Evolutionary conservation across 345 rosid species (phyloP).

Genomic region (Dovyalis caffra): DNA sequence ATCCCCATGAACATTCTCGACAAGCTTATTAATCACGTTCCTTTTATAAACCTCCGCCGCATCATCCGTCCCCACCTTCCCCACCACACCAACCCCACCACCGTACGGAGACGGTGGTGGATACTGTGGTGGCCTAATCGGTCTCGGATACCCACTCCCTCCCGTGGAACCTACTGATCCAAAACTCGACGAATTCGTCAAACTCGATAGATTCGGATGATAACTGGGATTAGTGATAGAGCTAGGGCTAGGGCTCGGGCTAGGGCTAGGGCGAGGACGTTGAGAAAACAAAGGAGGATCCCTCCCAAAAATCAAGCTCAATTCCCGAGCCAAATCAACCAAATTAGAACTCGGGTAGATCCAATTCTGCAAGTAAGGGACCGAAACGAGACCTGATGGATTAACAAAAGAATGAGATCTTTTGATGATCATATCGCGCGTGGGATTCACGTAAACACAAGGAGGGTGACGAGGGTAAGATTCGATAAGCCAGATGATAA

Average conservation of each 20-base stretch:
- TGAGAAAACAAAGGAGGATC: constrained; percentile 91
- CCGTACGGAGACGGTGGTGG: constrained; percentile 71
- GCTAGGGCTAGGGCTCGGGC: constrained; percentile 30
- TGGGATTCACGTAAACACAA: constrained; percentile 82
- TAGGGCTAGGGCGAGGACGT: constrained; percentile 33
- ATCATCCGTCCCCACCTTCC: constrained; percentile 48
- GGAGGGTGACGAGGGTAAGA: constrained; percentile 85
- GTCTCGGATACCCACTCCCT: constrained; percentile 17
- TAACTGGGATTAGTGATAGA: constrained; percentile 28
- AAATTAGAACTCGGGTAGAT: constrained; percentile 79
- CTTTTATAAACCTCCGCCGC: constrained; percentile 66
- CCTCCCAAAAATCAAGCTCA: constrained; percentile 54
- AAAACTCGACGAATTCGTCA: constrained; percentile 31
- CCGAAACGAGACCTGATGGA: constrained; percentile 84
- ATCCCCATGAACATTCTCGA: constrained; percentile 65
- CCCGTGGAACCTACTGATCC: constrained; percentile 24
- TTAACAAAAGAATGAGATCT: constrained; percentile 76
- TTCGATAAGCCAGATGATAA: constrained; percentile 87
- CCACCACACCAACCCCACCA: not conserved
- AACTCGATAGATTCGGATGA: constrained; percentile 16
- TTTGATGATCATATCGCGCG: constrained; percentile 95
- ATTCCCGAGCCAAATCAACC: constrained; percentile 54
- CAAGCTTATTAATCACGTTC: constrained; percentile 68
- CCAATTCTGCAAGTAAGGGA: constrained; percentile 79
- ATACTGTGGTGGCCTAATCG: constrained; percentile 42